Conservation (phyloP, 73 alveolate species). For the Halteria grandinella region DNA sequence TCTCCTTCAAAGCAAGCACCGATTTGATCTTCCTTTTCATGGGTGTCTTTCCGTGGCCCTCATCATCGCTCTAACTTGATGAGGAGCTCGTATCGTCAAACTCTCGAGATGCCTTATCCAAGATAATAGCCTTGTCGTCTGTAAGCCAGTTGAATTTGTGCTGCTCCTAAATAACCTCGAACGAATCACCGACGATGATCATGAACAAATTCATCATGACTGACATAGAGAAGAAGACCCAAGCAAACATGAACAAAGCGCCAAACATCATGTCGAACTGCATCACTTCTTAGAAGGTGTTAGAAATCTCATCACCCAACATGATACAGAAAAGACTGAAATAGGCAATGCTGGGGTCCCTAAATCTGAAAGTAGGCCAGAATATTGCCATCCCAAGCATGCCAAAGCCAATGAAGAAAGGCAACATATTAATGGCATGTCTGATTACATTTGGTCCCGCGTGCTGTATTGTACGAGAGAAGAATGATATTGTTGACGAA, state of each 20-base stretch:
- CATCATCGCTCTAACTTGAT: not conserved
- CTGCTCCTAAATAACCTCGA: conserved; percentile 62
- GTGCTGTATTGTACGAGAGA: conserved; percentile 70
- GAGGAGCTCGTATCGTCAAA: not conserved
- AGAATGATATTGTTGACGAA: conserved; percentile 64
- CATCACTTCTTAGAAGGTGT: conserved; percentile 74
- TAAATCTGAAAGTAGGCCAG: conserved; percentile 79
- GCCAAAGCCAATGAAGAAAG: conserved; percentile 86
- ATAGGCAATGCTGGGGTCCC: conserved; percentile 67
- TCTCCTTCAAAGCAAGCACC: not conserved
- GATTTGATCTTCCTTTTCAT: too few species aligned
- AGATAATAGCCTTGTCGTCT: not conserved
- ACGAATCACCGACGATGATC: conserved; percentile 83
- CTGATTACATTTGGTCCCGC: conserved; percentile 78
- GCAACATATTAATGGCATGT: conserved; percentile 78
- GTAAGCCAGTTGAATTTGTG: conserved; percentile 54
- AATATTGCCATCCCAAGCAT: conserved; percentile 88
- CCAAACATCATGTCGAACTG: conserved; percentile 67
- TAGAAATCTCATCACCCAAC: conserved; percentile 87
- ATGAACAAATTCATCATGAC: conserved; percentile 84
- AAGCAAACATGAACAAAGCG: conserved; percentile 71
- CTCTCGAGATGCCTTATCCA: not conserved
- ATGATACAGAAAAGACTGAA: conserved; percentile 75
- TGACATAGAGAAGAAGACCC: conserved; percentile 74
- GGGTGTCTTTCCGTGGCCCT: too few species aligned